Conservation (phyloP, 2,329 filamentous ascomycete species). For the Zasmidium cellare region DNA sequence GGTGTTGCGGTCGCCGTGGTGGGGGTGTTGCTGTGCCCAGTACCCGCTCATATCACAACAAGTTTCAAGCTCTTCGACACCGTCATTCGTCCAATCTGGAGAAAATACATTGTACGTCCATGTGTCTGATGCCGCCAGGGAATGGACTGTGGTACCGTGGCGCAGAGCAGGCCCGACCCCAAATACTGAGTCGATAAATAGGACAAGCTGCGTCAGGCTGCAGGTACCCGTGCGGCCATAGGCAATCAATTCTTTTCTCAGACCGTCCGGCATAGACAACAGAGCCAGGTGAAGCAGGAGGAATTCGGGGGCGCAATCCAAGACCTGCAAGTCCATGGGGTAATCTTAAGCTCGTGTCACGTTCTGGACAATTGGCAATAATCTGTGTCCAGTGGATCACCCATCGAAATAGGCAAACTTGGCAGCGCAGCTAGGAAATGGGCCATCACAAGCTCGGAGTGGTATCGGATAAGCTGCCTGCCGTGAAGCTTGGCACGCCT, state of each 20-base stretch:
- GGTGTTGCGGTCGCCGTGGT: not conserved
- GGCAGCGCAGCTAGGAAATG: not conserved
- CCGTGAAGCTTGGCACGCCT: not conserved
- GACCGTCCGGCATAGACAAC: not conserved
- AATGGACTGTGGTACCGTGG: not conserved
- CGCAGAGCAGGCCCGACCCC: not conserved
- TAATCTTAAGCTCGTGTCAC: not conserved
- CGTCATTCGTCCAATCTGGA: not conserved
- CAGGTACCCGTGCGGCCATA: not conserved
- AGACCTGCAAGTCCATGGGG: not conserved
- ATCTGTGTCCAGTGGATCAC: not conserved
- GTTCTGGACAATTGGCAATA: not conserved
- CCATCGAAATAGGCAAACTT: not conserved
- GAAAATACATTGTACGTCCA: not conserved
- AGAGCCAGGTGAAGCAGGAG: not conserved
- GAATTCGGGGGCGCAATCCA: not conserved
- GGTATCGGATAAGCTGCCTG: not conserved
- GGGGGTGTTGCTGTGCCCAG: not conserved
- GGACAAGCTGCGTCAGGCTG: not conserved
- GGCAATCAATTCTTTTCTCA: not conserved
- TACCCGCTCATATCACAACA: not conserved
- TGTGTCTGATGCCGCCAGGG: not conserved
- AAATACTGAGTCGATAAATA: not conserved
- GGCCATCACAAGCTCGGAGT: not conserved
- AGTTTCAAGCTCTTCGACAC: not conserved